Base-by-base conservation (phyloP, 2,329 filamentous ascomycete species). In the Epichloe brachyelytri region DNA sequence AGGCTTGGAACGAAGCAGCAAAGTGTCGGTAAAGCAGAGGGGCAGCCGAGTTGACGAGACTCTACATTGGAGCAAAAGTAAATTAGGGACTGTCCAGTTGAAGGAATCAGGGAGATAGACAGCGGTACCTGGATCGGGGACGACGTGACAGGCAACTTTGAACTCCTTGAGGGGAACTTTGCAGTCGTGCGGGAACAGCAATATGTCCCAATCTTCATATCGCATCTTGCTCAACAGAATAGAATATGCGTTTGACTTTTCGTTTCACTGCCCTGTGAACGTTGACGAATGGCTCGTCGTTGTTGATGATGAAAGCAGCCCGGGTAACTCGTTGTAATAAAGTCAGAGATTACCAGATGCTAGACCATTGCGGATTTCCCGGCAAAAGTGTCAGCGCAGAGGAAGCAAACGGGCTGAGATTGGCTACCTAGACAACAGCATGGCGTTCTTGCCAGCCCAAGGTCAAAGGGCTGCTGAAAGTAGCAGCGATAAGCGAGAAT, bases 151-250 rank as follows among this genome's bases (percentile, higher is more conserved):
- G 54, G 79, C 75, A 7, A 86, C 87, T 62, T 82, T 83, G 74
- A 93, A 95, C 67, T 94, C 88, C 65, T 87, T 86, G 51, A 90
- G 67, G 1, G 88, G 88, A 12, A 85, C 64, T 59, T 80, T 82
- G 58, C 75, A 81, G 54, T 77, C 75, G 54, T 66, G 67, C 0
- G 86, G 83, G 63, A 94, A 94, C 54, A 94, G 73, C 43, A 94
- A 78, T 51, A 93, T 78, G 61, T 95, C 88, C 88, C 88, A 94
- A 61, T 88, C 82, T 59, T 88, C 79, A 73, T 85, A 94, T 53
- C 88, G 82, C 88, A 95, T 94, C 55, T 59, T 74, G 66, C 1
- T 5, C 15, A 30, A 38, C 10, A 10, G 15, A 43, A 12, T 30
- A 5, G 33, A 38, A 40, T 3, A 5, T 8, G 33, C 41, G 8